Evolutionary conservation across 495 filamentous ascomycete species (phyloP).

Genomic region (Staphylotrichum longicolle): DNA sequence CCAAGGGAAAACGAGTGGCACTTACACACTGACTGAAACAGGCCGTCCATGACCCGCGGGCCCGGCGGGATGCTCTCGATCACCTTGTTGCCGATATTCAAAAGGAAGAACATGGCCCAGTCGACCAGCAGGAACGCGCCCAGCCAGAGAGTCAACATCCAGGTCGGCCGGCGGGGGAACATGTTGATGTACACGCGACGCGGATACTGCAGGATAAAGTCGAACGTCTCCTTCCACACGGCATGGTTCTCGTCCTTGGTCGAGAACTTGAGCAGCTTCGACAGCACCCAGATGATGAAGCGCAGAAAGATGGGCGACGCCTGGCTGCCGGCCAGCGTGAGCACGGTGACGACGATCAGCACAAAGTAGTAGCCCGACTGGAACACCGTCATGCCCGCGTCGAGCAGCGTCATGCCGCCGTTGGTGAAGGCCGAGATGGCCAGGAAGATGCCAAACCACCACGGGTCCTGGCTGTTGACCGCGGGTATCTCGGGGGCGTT

Average conservation of each 20-base stretch:
- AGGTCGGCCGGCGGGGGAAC: conserved; percentile 75
- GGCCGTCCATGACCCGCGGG: conserved; percentile 67
- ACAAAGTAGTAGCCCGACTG: conserved; percentile 61
- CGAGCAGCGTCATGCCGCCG: conserved; percentile 79
- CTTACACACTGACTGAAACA: conserved; percentile 72
- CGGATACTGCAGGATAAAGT: conserved; percentile 80
- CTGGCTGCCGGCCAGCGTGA: conserved; percentile 87
- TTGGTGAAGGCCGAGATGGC: conserved; percentile 81
- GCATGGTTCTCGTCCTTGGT: conserved; percentile 31
- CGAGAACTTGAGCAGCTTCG: conserved; percentile 30
- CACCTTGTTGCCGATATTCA: conserved; percentile 69
- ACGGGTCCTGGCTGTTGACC: conserved; percentile 63
- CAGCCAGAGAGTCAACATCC: conserved; percentile 72
- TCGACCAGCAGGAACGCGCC: conserved; percentile 75
- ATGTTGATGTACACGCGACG: conserved; percentile 83
- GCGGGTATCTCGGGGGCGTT: conserved; percentile 56
- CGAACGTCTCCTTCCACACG: conserved; percentile 61
- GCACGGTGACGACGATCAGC: conserved; percentile 68
- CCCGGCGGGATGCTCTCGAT: conserved; percentile 56
- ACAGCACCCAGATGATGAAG: conserved; percentile 68
- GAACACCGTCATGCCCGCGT: conserved; percentile 76
- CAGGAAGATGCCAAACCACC: conserved; percentile 70
- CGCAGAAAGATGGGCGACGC: conserved; percentile 72
- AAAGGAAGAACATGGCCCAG: conserved; percentile 76
- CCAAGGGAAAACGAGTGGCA: background rate